These are phyloP conservation scores for Sugiyamaella chiloensis DNA, from an alignment of 805 yeast species.

Conservation along the genomic window DNA sequence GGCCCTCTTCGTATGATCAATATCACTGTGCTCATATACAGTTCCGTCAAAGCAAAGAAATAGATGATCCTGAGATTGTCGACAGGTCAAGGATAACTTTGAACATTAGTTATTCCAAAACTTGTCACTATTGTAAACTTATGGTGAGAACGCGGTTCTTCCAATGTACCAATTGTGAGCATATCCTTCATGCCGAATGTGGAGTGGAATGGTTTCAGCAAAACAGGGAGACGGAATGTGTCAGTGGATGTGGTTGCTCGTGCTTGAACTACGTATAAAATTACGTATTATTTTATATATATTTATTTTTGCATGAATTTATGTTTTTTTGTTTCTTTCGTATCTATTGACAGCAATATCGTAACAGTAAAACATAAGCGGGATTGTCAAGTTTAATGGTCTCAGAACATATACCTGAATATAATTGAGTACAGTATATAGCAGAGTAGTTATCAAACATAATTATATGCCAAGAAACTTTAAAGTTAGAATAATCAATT, in stretches of 20 bases:
- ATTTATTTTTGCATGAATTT: not conserved
- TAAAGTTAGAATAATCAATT: too few species aligned
- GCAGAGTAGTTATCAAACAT: too few species aligned
- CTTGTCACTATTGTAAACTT: constrained; percentile 65
- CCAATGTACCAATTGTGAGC: constrained; percentile 72
- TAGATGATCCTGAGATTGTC: constrained; percentile 19
- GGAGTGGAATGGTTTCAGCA: constrained; percentile 75
- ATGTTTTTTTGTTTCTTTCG: too few species aligned
- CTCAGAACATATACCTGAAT: too few species aligned
- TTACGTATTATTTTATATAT: constrained; percentile 1
- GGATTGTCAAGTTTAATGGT: too few species aligned
- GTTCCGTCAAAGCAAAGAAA: constrained; percentile 7
- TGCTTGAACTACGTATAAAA: constrained; percentile 45
- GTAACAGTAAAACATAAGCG: too few species aligned
- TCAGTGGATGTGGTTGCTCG: constrained; percentile 81
- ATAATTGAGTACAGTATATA: too few species aligned
- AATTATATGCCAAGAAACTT: too few species aligned
- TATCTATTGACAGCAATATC: too few species aligned
- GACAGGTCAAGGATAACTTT: constrained; percentile 12
- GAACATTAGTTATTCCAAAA: constrained; percentile 32
- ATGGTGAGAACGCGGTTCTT: constrained; percentile 58
- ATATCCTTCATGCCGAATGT: constrained; percentile 73
- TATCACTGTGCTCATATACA: constrained; percentile 29
- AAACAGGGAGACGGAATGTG: constrained; percentile 56
- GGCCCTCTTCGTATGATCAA: constrained; percentile 15